A percentile compares a stretch with the other conserved stretches of the same genome.
phyloP scores from a whole-genome alignment of 2,329 filamentous ascomycete genomes.

The Trichoderma sp. region DNA sequence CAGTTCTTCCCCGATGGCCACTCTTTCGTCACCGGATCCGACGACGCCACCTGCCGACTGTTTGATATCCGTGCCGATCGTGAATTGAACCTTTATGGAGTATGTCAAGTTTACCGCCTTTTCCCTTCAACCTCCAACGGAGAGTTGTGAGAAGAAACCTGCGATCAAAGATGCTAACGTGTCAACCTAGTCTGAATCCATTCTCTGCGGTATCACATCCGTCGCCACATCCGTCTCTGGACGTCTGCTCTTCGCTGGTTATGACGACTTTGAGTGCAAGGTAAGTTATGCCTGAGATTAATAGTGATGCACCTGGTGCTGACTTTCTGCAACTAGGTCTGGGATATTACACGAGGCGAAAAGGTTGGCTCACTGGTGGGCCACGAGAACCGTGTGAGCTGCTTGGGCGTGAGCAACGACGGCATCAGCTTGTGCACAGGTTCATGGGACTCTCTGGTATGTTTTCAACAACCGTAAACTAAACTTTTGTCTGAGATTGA shows the following conservation, averaged over 20 bases:
- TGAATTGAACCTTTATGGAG: constrained; percentile 69
- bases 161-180: constrained; percentile 30
- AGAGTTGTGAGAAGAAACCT: background rate
- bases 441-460: constrained; percentile 98
- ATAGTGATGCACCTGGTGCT: constrained; percentile 21
- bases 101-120: constrained; percentile 46
- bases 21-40: constrained; percentile 96
- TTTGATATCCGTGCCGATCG: constrained; percentile 98
- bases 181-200: constrained; percentile 79
- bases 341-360: constrained; percentile 95
- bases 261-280: constrained; percentile 99
- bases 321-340: constrained; percentile 67
- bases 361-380: constrained; percentile 96
- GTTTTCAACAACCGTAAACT: constrained; percentile 43
- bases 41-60: constrained; percentile 94
- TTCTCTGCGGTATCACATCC: constrained; percentile 96
- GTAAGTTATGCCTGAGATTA: constrained; percentile 53
- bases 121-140: background rate
- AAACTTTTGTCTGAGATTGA: background rate
- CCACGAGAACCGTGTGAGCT: constrained; percentile 98
- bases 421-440: constrained; percentile 99
- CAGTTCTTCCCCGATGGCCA: constrained; percentile 99
- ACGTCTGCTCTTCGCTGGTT: constrained; percentile 91
- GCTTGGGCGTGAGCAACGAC: constrained; percentile 97
- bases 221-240: constrained; percentile 98